Conservation (phyloP, 768 basidiomycete species). For the Mycena albidolilacea region DNA sequence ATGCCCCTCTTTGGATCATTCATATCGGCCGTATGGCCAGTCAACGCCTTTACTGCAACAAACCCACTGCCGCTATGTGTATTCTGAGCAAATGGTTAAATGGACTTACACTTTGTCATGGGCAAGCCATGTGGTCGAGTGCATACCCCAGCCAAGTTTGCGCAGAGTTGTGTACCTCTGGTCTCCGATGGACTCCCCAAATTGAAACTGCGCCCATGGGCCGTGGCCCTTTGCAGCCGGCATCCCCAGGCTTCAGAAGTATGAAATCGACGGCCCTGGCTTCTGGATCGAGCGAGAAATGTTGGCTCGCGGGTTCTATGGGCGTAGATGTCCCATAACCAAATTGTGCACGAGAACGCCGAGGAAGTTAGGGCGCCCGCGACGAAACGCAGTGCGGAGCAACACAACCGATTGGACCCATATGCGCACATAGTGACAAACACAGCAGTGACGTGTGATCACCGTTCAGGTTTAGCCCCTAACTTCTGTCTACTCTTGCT, state of each 20-base stretch:
- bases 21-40: constrained; percentile 44
- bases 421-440: too few relatives aligned
- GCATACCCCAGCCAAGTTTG: not conserved
- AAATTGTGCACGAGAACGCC: too few relatives aligned
- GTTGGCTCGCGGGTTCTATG: too few relatives aligned
- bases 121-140: not conserved
- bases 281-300: too few relatives aligned
- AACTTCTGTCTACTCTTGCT: too few relatives aligned
- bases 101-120: constrained; percentile 33
- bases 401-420: too few relatives aligned
- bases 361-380: too few relatives aligned
- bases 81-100: constrained; percentile 9
- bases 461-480: too few relatives aligned
- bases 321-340: too few relatives aligned
- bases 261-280: too few relatives aligned
- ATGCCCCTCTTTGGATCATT: constrained; percentile 33
- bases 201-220: constrained; percentile 44
- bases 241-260: constrained; percentile 41
- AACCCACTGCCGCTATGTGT: constrained; percentile 41
- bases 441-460: too few relatives aligned
- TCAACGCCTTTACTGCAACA: constrained; percentile 51
- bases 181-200: constrained; percentile 46
- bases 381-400: too few relatives aligned
- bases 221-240: constrained; percentile 46
- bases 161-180: constrained; percentile 40